phyloP scores from a whole-genome alignment of 352 stramenopile genomes.

The Albugo candida region DNA sequence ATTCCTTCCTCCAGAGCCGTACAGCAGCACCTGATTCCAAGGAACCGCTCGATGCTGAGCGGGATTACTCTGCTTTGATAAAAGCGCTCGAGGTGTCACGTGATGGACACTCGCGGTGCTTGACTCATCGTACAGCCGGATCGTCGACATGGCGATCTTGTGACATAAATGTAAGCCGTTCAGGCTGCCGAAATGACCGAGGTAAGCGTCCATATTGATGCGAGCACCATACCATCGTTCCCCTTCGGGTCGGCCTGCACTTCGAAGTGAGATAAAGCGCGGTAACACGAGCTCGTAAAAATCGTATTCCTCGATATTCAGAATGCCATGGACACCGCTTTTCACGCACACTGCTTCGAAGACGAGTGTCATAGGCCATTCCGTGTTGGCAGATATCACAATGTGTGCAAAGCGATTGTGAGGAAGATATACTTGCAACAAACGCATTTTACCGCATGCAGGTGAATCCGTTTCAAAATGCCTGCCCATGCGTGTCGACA shows the following conservation, averaged over 20 bases:
- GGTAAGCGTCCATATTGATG: constrained; percentile 33
- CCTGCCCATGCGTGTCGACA: no score
- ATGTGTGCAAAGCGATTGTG: constrained; percentile 74
- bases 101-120: constrained; percentile 75
- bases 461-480: no score
- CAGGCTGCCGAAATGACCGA: constrained; percentile 38
- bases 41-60: constrained; percentile 59
- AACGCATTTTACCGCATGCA: neutral
- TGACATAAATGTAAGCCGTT: constrained; percentile 72
- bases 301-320: constrained; percentile 63
- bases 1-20: constrained; percentile 51
- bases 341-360: constrained; percentile 61
- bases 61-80: constrained; percentile 54
- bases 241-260: constrained; percentile 57
- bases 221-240: constrained; percentile 65
- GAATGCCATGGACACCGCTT: constrained; percentile 46
- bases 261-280: constrained; percentile 71
- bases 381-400: constrained; percentile 25
- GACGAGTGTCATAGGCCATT: constrained; percentile 31
- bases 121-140: constrained; percentile 71
- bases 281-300: constrained; percentile 69
- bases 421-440: constrained; percentile 63
- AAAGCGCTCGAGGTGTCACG: constrained; percentile 45
- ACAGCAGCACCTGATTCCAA: constrained; percentile 58
- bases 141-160: constrained; percentile 72